Evolutionary conservation across 2,329 filamentous ascomycete species (phyloP).

Genomic region (Neoarthrinium moseri): DNA sequence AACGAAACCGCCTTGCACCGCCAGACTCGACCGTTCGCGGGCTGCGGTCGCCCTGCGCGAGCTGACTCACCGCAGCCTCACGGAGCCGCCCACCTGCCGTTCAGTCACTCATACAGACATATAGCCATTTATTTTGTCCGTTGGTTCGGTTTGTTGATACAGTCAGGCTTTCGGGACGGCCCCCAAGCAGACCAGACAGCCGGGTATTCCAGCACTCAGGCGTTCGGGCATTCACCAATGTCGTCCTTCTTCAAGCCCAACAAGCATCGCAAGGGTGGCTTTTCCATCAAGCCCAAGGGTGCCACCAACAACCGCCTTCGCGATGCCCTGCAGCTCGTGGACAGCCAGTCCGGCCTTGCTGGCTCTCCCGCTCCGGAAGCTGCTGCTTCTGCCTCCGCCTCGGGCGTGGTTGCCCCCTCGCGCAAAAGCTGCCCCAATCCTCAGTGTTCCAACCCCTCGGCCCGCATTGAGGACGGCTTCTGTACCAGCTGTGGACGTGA

Average conservation of each 20-base stretch:
- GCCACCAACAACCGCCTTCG: constrained; percentile 51
- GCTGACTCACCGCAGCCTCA: not conserved
- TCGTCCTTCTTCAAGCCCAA: constrained; percentile 45
- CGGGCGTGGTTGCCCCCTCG: constrained; percentile 26
- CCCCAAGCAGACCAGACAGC: too few species aligned
- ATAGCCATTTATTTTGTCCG: too few species aligned
- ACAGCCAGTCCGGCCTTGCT: constrained; percentile 20
- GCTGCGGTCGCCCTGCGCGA: not conserved
- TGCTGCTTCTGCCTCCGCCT: constrained; percentile 14
- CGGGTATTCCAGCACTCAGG: too few species aligned
- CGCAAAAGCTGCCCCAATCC: constrained; percentile 56
- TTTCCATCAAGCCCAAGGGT: constrained; percentile 41
- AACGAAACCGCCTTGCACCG: too few species aligned
- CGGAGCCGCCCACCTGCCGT: too few species aligned
- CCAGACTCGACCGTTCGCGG: too few species aligned
- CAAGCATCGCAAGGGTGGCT: constrained; percentile 30
- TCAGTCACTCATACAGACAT: too few species aligned
- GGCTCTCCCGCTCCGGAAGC: constrained; percentile 16
- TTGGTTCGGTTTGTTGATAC: too few species aligned
- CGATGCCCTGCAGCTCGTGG: constrained; percentile 32
- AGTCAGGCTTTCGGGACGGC: too few species aligned
- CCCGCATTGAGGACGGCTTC: constrained; percentile 57
- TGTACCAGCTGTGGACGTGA: constrained; percentile 85
- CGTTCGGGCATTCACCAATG: constrained; percentile 38
- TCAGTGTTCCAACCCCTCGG: constrained; percentile 58